Evolutionary conservation across 768 basidiomycete species (phyloP).

Genomic region (Agaricus bisporus): DNA sequence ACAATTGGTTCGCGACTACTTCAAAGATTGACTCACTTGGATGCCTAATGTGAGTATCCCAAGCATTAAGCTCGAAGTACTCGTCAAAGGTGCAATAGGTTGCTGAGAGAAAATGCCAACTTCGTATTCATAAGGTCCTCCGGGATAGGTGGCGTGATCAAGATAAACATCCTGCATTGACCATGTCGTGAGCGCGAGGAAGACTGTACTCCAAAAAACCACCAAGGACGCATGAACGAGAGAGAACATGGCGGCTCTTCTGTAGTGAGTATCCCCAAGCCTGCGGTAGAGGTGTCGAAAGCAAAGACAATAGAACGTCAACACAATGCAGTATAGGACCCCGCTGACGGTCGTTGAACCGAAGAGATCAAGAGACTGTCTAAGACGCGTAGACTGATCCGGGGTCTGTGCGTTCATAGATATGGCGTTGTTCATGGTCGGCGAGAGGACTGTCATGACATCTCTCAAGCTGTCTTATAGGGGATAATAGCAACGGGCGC

Average conservation of each 20-base stretch:
- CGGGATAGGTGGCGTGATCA: background rate
- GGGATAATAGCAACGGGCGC: too few relatives aligned
- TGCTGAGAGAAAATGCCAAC: background rate
- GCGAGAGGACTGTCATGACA: background rate
- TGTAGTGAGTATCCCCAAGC: background rate
- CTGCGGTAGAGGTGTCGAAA: background rate
- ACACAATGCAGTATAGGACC: background rate
- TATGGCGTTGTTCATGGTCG: background rate
- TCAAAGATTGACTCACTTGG: background rate
- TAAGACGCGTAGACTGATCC: background rate
- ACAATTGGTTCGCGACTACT: background rate
- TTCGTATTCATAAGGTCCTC: background rate
- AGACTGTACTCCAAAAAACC: background rate
- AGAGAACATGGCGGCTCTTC: background rate
- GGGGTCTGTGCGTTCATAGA: background rate
- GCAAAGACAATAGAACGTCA: background rate
- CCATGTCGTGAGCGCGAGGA: background rate
- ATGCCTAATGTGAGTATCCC: background rate
- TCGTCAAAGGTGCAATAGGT: background rate
- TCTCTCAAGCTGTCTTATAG: too few relatives aligned
- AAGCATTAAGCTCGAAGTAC: background rate
- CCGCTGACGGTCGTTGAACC: background rate
- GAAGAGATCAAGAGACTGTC: background rate
- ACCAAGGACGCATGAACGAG: background rate
- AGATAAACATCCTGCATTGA: background rate